Evolutionary conservation across 208 protist genomes (phyloP).

Genomic region (Jaenimonas drosophilae): DNA sequence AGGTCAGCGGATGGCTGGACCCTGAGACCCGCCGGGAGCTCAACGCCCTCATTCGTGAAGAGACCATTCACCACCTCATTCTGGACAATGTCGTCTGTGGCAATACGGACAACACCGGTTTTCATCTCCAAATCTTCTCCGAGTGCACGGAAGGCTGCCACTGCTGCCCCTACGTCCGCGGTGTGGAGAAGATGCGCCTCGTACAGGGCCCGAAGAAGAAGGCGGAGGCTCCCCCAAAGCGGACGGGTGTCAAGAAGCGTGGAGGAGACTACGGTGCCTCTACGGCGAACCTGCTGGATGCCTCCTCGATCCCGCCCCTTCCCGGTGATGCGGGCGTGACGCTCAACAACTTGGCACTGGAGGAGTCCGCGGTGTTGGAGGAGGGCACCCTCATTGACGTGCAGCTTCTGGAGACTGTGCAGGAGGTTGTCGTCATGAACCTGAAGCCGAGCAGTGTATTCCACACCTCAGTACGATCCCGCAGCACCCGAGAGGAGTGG

Average conservation of each 20-base stretch:
- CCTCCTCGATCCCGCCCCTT: no score
- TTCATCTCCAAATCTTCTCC: slow-evolving; percentile 36
- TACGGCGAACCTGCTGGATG: neutral
- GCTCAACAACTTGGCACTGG: neutral
- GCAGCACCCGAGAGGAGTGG: slow-evolving; percentile 55
- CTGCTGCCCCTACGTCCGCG: slow-evolving; percentile 36
- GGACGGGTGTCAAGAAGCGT: neutral
- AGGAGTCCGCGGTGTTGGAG: slow-evolving; percentile 1
- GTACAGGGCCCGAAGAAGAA: slow-evolving; percentile 1
- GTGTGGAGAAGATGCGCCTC: slow-evolving; percentile 13
- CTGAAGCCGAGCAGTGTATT: slow-evolving; percentile 31
- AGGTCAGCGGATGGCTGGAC: slow-evolving; percentile 24
- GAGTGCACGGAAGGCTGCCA: slow-evolving; percentile 14
- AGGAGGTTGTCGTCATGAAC: slow-evolving; percentile 25
- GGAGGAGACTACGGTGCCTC: neutral
- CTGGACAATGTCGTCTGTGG: slow-evolving; percentile 56
- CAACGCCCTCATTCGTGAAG: slow-evolving; percentile 56
- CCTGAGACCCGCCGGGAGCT: slow-evolving; percentile 49
- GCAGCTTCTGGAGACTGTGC: slow-evolving; percentile 17
- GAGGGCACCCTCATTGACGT: slow-evolving; percentile 31
- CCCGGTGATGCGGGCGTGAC: neutral
- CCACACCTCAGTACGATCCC: slow-evolving; percentile 33
- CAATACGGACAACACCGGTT: slow-evolving; percentile 36
- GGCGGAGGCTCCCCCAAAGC: neutral
- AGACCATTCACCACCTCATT: slow-evolving; percentile 56